Percentiles rank a stretch among this genome's conserved stretches.
phyloP scores from a whole-genome alignment of 2,329 filamentous ascomycete species.

The Rutstroemia sp. region DNA sequence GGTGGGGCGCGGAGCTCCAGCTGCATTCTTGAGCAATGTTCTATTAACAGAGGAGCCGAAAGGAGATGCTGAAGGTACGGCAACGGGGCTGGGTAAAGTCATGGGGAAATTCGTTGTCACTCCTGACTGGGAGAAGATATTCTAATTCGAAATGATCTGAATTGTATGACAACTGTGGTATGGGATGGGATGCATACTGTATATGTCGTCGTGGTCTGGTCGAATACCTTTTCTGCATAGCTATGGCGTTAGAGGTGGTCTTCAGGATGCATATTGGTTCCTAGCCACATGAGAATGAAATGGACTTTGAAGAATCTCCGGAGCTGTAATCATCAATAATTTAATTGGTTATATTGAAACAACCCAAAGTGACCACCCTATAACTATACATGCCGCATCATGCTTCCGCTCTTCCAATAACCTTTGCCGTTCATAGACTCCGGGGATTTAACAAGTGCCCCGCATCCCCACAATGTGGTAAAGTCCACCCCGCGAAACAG shows the following conservation, averaged over 20 bases:
- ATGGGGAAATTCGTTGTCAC: conserved; percentile 55
- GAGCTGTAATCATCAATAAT: too few species aligned
- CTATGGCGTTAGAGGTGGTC: background rate
- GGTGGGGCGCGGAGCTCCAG: conserved; percentile 43
- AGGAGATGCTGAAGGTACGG: conserved; percentile 36
- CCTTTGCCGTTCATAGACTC: too few species aligned
- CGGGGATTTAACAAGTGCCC: background rate
- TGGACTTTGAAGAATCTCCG: too few species aligned
- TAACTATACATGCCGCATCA: too few species aligned
- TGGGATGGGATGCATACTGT: background rate
- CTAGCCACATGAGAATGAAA: too few species aligned
- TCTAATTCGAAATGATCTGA: conserved; percentile 25
- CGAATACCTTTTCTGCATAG: conserved; percentile 6
- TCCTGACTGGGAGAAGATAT: conserved; percentile 47
- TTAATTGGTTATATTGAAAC: too few species aligned
- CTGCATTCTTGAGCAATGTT: conserved; percentile 50
- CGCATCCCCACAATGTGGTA: conserved; percentile 1
- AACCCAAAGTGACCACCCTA: too few species aligned
- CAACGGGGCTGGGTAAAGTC: conserved; percentile 55
- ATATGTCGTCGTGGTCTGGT: background rate
- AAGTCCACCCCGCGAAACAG: background rate
- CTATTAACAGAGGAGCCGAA: conserved; percentile 40
- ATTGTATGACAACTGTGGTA: background rate
- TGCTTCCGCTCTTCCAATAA: too few species aligned
- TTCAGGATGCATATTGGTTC: background rate